Percentiles rank a stretch among this genome's conserved stretches.
These are phyloP conservation scores for Excoecaria agallocha DNA, from an alignment of 345 rosid species.

Conservation along the genomic window DNA sequence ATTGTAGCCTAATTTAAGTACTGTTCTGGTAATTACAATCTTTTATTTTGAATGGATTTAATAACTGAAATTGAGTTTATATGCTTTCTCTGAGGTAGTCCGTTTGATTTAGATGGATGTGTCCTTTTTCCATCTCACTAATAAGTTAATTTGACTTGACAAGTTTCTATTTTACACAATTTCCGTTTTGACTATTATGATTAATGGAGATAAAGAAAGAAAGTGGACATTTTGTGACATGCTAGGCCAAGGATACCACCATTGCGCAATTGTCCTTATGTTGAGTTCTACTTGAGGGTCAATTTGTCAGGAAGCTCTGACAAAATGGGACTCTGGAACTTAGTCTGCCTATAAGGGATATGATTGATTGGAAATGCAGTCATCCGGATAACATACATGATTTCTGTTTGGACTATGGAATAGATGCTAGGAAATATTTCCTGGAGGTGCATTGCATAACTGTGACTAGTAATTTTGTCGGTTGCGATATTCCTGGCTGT, in stretches of 20 bases:
- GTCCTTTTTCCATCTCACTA: background rate
- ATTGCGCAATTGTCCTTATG: conserved; percentile 25
- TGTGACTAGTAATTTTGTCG: conserved; percentile 1
- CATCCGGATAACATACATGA: conserved; percentile 79
- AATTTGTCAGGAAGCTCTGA: conserved; percentile 47
- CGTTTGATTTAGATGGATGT: background rate
- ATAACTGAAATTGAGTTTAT: background rate
- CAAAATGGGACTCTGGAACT: conserved; percentile 54
- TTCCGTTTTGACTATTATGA: conserved; percentile 42
- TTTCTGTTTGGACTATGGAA: conserved; percentile 66
- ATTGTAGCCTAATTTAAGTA: background rate
- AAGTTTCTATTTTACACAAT: conserved; percentile 11
- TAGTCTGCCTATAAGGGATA: conserved; percentile 58
- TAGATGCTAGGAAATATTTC: conserved; percentile 72
- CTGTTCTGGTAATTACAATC: background rate
- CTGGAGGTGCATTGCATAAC: conserved; percentile 48
- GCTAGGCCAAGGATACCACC: conserved; percentile 44
- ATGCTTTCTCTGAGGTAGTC: background rate
- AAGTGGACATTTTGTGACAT: conserved; percentile 75
- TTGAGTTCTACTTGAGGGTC: conserved; percentile 80
- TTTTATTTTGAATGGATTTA: background rate
- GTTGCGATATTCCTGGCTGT: background rate
- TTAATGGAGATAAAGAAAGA: conserved; percentile 52
- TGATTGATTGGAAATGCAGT: conserved; percentile 84
- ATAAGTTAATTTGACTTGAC: background rate